phyloP scores from a whole-genome alignment of 2,329 filamentous ascomycete species.

The Macrophomina pseudophaseolina region DNA sequence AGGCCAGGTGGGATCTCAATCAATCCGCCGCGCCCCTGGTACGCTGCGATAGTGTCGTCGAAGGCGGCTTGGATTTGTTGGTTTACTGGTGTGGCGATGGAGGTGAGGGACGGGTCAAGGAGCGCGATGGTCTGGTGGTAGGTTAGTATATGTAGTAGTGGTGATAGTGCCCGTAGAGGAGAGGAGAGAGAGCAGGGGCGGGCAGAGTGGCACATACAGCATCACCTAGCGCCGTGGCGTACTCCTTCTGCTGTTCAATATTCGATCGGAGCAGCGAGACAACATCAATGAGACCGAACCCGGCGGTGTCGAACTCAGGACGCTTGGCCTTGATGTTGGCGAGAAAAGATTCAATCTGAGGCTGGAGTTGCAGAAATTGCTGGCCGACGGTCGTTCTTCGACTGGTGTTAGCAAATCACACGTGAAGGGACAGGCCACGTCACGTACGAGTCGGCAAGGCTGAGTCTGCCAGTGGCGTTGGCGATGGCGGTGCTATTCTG shows the following conservation, averaged over 20 bases:
- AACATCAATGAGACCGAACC: conserved; percentile 17
- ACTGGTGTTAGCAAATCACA: not conserved
- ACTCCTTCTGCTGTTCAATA: not conserved
- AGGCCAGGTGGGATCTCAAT: conserved; percentile 5
- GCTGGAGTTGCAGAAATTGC: conserved; percentile 6
- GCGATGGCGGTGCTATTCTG: not conserved
- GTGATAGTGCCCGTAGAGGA: not conserved
- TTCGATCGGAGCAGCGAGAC: conserved; percentile 9
- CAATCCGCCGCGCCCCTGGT: not conserved
- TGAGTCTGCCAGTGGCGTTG: conserved; percentile 1
- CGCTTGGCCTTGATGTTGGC: conserved; percentile 21
- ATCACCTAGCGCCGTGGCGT: not conserved
- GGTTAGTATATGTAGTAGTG: not conserved
- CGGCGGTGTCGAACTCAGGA: conserved; percentile 6
- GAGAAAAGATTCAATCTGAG: conserved; percentile 15
- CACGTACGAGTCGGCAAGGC: conserved; percentile 7
- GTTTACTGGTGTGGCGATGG: not conserved
- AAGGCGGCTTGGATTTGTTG: conserved; percentile 8
- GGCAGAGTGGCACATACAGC: not conserved
- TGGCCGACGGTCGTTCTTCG: conserved; percentile 9
- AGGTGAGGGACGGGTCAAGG: conserved; percentile 4
- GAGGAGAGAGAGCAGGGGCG: not conserved
- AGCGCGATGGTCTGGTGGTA: not conserved
- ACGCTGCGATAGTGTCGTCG: not conserved
- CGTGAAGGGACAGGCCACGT: too few species aligned